Evolutionary conservation across 2,329 filamentous ascomycete species (phyloP).

Genomic region (Allantophomopsis lycopodina): DNA sequence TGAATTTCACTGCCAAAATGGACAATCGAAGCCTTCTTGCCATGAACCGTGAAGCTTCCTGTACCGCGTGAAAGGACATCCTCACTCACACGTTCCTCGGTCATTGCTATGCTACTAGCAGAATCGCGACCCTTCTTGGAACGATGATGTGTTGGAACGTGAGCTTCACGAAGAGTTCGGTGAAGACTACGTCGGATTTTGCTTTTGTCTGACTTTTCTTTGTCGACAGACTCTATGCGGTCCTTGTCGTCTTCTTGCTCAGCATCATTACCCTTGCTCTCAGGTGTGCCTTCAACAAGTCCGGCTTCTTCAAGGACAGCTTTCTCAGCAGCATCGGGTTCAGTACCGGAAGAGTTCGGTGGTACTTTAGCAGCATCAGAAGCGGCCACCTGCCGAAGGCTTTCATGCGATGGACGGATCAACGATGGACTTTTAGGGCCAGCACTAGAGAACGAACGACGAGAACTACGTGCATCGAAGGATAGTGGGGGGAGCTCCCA

Average conservation of each 20-base stretch:
- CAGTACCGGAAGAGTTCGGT: slow-evolving; percentile 15
- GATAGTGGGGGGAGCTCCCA: slow-evolving; percentile 27
- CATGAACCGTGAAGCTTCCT: slow-evolving; percentile 89
- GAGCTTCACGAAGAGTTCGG: slow-evolving; percentile 71
- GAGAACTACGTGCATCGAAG: slow-evolving; percentile 20
- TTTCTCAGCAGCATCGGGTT: slow-evolving; percentile 48
- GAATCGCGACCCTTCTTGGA: slow-evolving; percentile 69
- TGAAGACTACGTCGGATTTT: slow-evolving; percentile 75
- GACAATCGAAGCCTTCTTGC: slow-evolving; percentile 94
- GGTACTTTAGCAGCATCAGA: not conserved
- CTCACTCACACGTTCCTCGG: slow-evolving; percentile 31
- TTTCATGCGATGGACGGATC: slow-evolving; percentile 18
- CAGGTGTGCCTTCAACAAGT: slow-evolving; percentile 33
- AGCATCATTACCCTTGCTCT: slow-evolving; percentile 20
- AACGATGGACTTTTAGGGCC: slow-evolving; percentile 17
- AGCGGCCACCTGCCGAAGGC: slow-evolving; percentile 7
- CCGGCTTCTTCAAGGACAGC: slow-evolving; percentile 55
- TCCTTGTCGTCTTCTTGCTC: slow-evolving; percentile 12
- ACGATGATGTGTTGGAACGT: slow-evolving; percentile 53
- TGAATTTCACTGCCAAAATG: slow-evolving; percentile 92
- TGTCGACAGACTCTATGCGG: slow-evolving; percentile 9
- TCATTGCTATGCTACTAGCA: slow-evolving; percentile 36
- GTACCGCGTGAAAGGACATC: slow-evolving; percentile 66
- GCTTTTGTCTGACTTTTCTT: slow-evolving; percentile 19
- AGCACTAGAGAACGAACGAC: slow-evolving; percentile 28